Percentiles rank a stretch among this genome's conserved stretches.
These are phyloP conservation scores for Aspergillus alliaceus DNA, from an alignment of 2,329 filamentous ascomycete species.

Conservation along the genomic window DNA sequence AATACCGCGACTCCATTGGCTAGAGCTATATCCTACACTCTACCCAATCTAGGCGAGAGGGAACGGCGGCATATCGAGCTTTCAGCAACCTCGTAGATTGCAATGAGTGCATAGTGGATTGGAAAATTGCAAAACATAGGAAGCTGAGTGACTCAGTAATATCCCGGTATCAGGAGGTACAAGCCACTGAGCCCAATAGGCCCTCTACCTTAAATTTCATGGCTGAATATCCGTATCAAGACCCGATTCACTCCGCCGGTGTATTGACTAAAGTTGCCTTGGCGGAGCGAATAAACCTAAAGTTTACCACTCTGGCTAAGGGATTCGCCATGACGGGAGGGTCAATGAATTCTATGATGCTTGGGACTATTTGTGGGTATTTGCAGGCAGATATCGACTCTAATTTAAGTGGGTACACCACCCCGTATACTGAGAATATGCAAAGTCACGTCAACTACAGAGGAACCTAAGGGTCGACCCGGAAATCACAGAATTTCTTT, in stretches of 20 bases:
- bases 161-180: no score
- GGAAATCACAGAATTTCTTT: slow-evolving; percentile 50
- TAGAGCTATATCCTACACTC: no score
- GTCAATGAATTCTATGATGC: slow-evolving; percentile 47
- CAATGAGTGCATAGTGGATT: no score
- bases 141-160: slow-evolving; percentile 45
- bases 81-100: no score
- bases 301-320: slow-evolving; percentile 48
- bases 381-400: slow-evolving; percentile 28
- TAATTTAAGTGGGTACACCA: slow-evolving; percentile 25
- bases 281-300: slow-evolving; percentile 47
- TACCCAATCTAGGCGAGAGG: no score
- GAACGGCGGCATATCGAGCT: no score
- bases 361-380: slow-evolving; percentile 28
- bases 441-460: slow-evolving; percentile 25
- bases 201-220: slow-evolving; percentile 47
- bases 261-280: slow-evolving; percentile 53
- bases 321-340: slow-evolving; percentile 53
- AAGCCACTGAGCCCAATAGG: slow-evolving; percentile 43
- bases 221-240: slow-evolving; percentile 52
- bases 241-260: slow-evolving; percentile 50
- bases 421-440: background rate
- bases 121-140: background rate
- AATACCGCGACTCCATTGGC: no score
- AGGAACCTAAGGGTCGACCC: slow-evolving; percentile 55